Conservation (phyloP, 768 basidiomycete genomes). For the Phlebiopsis gigantea region DNA sequence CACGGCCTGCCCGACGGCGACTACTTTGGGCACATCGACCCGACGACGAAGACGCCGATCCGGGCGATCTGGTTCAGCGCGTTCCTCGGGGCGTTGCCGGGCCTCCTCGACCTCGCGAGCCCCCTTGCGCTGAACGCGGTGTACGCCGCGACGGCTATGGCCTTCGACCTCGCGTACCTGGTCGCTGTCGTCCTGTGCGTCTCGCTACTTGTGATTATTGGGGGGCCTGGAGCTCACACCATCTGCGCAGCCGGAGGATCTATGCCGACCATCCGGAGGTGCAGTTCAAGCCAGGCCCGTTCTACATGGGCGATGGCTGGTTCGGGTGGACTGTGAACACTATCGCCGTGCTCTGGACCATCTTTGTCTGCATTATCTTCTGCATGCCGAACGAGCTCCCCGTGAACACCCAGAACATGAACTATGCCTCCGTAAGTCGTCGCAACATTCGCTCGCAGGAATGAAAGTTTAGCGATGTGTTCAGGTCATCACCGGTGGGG, state of each 20-base stretch:
- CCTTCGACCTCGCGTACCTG: conserved; percentile 72
- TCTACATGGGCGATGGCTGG: conserved; percentile 70
- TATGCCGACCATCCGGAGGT: conserved; percentile 76
- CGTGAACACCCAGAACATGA: conserved; percentile 70
- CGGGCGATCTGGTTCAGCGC: conserved; percentile 76
- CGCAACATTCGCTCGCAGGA: not conserved
- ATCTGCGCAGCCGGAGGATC: conserved; percentile 42
- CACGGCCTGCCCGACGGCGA: conserved; percentile 70
- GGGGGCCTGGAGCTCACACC: not conserved
- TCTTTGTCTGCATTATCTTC: conserved; percentile 66
- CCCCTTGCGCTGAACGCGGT: conserved; percentile 75
- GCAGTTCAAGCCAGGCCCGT: conserved; percentile 79
- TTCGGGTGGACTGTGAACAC: conserved; percentile 57
- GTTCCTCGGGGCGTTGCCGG: conserved; percentile 59
- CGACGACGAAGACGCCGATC: conserved; percentile 63
- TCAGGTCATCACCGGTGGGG: conserved; percentile 30
- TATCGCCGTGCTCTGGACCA: conserved; percentile 60
- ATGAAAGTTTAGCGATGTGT: not conserved
- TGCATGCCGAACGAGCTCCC: conserved; percentile 65
- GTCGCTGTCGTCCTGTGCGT: conserved; percentile 66
- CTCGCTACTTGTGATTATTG: not conserved
- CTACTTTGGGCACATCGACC: conserved; percentile 64
- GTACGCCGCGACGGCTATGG: conserved; percentile 77
- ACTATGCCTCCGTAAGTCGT: conserved; percentile 67
- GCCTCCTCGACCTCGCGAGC: conserved; percentile 70